These are phyloP conservation scores for Platanthera guangdongensis DNA, from an alignment of 106 monocot species.

Conservation along the genomic window DNA sequence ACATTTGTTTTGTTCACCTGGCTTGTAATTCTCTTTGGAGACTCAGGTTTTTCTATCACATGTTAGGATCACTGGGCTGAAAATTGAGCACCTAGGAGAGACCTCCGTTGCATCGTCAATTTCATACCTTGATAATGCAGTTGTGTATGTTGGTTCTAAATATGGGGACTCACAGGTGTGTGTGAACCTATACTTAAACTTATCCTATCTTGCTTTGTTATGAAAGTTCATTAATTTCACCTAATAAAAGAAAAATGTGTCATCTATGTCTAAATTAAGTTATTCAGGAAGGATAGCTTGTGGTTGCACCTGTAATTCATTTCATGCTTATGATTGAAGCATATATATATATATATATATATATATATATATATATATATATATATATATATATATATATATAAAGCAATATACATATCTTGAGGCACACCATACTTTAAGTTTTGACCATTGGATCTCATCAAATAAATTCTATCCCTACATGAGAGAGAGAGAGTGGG, in stretches of 20 bases:
- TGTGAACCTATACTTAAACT: background rate
- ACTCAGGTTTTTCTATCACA: background rate
- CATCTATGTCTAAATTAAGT: background rate
- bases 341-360: background rate
- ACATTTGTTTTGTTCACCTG: background rate
- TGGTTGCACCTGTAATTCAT: background rate
- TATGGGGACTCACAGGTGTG: constrained; percentile 98
- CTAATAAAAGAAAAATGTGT: background rate
- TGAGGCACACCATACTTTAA: too few relatives aligned
- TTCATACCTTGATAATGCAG: constrained; percentile 98
- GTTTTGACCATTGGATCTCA: too few relatives aligned
- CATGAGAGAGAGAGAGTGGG: too few relatives aligned
- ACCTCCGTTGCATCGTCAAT: constrained; percentile 93
- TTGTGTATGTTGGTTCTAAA: constrained; percentile 95
- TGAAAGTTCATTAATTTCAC: background rate
- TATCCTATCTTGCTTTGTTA: background rate
- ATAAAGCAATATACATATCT: too few relatives aligned
- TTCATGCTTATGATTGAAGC: background rate
- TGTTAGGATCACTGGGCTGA: constrained; percentile 85
- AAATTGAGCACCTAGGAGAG: constrained; percentile 91
- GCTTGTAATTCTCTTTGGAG: background rate
- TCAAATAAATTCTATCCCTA: too few relatives aligned
- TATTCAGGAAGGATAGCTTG: background rate
- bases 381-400: too few relatives aligned
- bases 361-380: too few relatives aligned